Base-by-base conservation (phyloP, 2,329 filamentous ascomycete genomes). In the Neoarthrinium moseri region DNA sequence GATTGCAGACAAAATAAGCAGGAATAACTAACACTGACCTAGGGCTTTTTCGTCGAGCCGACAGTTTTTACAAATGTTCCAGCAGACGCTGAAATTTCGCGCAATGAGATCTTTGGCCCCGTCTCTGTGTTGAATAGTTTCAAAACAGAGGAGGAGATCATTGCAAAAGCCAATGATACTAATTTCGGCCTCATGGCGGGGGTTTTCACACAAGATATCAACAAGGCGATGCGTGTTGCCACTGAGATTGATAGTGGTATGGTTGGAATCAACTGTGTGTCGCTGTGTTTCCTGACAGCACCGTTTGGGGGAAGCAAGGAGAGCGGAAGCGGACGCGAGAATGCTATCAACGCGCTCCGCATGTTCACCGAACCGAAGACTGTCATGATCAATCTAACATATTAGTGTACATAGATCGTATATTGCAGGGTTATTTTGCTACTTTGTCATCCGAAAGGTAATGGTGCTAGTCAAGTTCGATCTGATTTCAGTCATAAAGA, bases 171-270 rank as follows among this genome's bases (percentile, higher is more conserved):
- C 10, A 83, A 83, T 56, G 72, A 81, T 57, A 75, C 72, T 1
- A 69, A 70, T 5, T 82, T 49, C 43, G 65, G 66, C 2, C 58
- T 71, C 2, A 65, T 75, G 53, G 70, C 71, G 2, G 62, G 61
- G 0, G 71, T 86, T 2, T 85, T 84, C 59, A 86, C 80, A 0
- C 70, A 78, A 54, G 78, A 87, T 58, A 79, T 88, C 55, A 78
- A 78, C 56, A 78, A 77, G 53, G 84, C 81, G 3, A 76, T 80
- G 58, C 71, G 77, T 1, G 64, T 81, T 3, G 69, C 74, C 2
- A 66, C 72, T 3, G 69, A 72, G 37, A 70, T 89, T 36, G 82
- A 87, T 62, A 77, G 80, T 11, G 85, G 85, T 23, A 86, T 86
- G 76, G 83, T 88, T 4, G 86, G 83, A 70, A 78, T 88, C 59